These are phyloP conservation scores for Acacia crassicarpa DNA, from an alignment of 306 rosid species.

Conservation along the genomic window DNA sequence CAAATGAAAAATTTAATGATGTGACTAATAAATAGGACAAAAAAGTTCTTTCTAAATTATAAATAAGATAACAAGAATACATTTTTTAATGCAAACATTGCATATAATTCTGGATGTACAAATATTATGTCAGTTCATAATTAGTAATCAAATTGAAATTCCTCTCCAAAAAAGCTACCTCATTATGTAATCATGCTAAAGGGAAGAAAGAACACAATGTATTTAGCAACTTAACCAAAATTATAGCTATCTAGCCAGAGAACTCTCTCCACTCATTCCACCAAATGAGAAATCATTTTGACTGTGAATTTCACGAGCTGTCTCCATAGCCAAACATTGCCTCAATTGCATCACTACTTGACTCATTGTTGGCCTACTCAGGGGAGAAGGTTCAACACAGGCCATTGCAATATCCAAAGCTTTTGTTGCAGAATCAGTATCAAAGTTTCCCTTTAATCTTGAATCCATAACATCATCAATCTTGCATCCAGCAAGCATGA, in stretches of 20 bases:
- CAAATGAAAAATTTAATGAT: no score
- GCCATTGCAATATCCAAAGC: slow-evolving; percentile 38
- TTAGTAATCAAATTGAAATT: not conserved
- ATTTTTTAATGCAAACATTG: not conserved
- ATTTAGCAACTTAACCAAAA: not conserved
- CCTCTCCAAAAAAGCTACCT: not conserved
- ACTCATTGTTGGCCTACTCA: slow-evolving; percentile 42
- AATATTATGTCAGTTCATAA: not conserved
- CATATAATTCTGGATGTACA: not conserved
- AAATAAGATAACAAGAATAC: no score
- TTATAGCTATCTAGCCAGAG: slow-evolving; percentile 32
- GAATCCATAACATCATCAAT: slow-evolving; percentile 37
- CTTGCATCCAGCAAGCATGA: slow-evolving; percentile 11
- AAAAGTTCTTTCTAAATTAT: no score
- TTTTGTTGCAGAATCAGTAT: slow-evolving; percentile 20
- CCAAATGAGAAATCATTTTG: slow-evolving; percentile 21
- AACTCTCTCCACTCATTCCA: slow-evolving; percentile 37
- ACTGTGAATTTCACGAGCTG: not conserved
- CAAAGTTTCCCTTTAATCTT: slow-evolving; percentile 37
- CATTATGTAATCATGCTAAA: not conserved
- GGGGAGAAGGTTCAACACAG: slow-evolving; percentile 34
- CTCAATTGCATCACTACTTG: slow-evolving; percentile 35
- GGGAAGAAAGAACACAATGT: not conserved
- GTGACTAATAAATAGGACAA: no score
- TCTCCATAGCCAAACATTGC: slow-evolving; percentile 27